phyloP scores from a whole-genome alignment of 1,284 basidiomycete genomes.

The Ganoderma sinense region DNA sequence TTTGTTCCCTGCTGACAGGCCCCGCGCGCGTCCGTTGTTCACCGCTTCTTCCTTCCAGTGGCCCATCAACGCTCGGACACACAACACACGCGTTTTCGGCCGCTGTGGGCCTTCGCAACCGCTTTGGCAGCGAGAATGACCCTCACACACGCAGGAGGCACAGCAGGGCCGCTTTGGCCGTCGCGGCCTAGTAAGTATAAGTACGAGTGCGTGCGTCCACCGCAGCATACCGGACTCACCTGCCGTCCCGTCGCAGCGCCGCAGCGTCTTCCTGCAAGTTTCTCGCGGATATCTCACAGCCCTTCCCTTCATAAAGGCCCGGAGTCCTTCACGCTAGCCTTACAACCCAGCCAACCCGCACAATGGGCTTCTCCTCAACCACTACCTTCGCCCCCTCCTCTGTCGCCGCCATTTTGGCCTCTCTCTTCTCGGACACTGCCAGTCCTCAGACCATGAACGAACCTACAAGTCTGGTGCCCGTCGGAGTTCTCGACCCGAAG shows the following conservation, averaged over 20 bases:
- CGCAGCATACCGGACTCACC: constrained; percentile 11
- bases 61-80: constrained; percentile 25
- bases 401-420: not conserved
- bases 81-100: constrained; percentile 14
- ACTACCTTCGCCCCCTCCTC: constrained; percentile 1
- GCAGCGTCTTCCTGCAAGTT: constrained; percentile 8
- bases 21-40: constrained; percentile 10
- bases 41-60: constrained; percentile 2
- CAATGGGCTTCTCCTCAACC: constrained; percentile 5
- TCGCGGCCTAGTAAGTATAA: not conserved
- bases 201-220: constrained; percentile 14
- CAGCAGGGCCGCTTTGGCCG: constrained; percentile 24
- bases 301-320: not conserved
- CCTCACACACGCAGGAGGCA: constrained; percentile 11
- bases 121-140: constrained; percentile 17
- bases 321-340: not conserved
- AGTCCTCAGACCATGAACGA: constrained; percentile 11
- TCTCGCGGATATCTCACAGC: constrained; percentile 7
- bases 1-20: constrained; percentile 5
- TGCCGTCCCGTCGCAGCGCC: constrained; percentile 3
- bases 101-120: constrained; percentile 25
- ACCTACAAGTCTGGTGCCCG: constrained; percentile 20
- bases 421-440: not conserved
- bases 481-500: constrained; percentile 12
- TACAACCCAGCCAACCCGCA: not conserved